These are phyloP conservation scores for Tylopilus sp. DNA, from an alignment of 768 basidiomycete genomes.

Conservation along the genomic window DNA sequence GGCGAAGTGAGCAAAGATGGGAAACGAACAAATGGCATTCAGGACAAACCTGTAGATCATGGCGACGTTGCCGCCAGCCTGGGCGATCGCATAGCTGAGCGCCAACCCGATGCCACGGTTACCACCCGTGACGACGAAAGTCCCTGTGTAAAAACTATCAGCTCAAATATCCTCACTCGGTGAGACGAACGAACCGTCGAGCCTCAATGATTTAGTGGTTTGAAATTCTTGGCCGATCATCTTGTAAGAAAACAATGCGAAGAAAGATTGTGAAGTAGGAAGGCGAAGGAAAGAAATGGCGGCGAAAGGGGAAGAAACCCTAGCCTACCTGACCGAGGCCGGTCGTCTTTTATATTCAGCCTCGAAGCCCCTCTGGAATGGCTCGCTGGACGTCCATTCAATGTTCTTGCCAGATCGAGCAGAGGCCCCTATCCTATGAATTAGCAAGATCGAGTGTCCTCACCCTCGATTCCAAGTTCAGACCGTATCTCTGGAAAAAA, in stretches of 20 bases:
- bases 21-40: too few species aligned
- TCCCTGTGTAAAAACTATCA: conserved; percentile 21
- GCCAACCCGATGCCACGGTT: conserved; percentile 61
- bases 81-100: conserved; percentile 49
- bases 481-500: background rate
- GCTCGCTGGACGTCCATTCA: conserved; percentile 1
- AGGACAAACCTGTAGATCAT: conserved; percentile 52
- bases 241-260: background rate
- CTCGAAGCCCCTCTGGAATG: conserved; percentile 14
- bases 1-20: background rate
- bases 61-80: conserved; percentile 55
- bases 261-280: conserved; percentile 2
- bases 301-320: background rate
- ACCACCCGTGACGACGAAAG: conserved; percentile 59
- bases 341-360: conserved; percentile 8
- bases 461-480: conserved; percentile 1
- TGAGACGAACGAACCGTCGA: conserved; percentile 32
- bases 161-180: background rate
- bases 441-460: conserved; percentile 16
- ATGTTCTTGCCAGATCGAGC: conserved; percentile 6
- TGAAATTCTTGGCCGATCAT: conserved; percentile 3
- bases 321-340: background rate
- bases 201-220: conserved; percentile 20
- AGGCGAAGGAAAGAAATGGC: background rate
- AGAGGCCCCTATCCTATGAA: background rate